Evolutionary conservation across 164 flowering plant species (phyloP), one percentile per base, ranked within the genome.

Genomic region (Santalum album): DNA sequence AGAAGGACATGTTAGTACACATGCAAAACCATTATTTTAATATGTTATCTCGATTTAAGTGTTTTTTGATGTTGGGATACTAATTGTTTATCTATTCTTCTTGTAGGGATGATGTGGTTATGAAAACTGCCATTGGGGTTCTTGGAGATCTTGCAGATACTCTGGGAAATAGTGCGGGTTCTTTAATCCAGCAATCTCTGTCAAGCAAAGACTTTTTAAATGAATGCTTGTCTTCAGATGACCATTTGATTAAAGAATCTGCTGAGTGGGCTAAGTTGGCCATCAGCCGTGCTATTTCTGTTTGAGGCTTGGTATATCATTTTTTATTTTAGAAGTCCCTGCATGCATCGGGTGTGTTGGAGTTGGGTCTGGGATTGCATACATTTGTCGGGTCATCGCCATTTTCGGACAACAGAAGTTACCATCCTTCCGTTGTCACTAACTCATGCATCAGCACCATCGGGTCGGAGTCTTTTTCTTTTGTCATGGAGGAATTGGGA

Each of bases 61-160:
- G 12, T 32, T 36, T 29, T 29, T 29, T 29, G 9, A 29, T 3
- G 9, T 29, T 29, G 4, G 9, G 34, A 4, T 45, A 45, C 24
- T 61, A 17, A 5, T 55, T 25, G 9, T 3, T 4, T 29, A 3
- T 29, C 9, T 4, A 29, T 15, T 36, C 2, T 57, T 20, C 32
- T 23, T 19, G 49, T 65, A 87, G 91, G 96, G 91, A 87, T 69
- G 96, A 84, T 63, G 72, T 72, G 58, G 89, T 82, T 59, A 84
- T 76, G 72, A 87, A 87, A 74, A 81, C 90, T 57, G 96, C 91
- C 24, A 75, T 87, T 56, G 91, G 91, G 2, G 86, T 82, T 19
- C 77, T 87, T 18, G 96, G 96, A 61, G 96, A 87, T 76, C 73
- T 87, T 25, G 91, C 96, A 3, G 96, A 87, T 66, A 84, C 87